Conservation (phyloP, 495 filamentous ascomycete genomes). For the Talaromyces nanjingensis region DNA sequence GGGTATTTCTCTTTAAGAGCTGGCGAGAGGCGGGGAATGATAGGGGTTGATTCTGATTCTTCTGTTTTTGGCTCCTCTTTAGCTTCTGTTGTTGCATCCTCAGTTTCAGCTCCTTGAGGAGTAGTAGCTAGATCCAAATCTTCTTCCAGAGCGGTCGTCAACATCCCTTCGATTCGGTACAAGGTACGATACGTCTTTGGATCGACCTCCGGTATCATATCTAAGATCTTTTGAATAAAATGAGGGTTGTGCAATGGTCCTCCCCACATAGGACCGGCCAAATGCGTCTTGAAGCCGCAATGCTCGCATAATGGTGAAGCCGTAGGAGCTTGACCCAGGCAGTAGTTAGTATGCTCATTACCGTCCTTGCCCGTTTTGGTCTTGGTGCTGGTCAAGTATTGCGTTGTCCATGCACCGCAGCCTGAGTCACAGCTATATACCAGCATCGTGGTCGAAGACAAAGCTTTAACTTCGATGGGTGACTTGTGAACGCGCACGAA, state of each 20-base stretch:
- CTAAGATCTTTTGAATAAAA: constrained; percentile 72
- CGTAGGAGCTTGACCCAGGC: constrained; percentile 60
- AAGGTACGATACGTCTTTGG: constrained; percentile 67
- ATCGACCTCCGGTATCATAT: constrained; percentile 54
- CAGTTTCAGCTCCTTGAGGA: neutral
- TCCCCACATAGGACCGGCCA: constrained; percentile 90
- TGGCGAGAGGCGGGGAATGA: constrained; percentile 41
- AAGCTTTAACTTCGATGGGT: constrained; percentile 78
- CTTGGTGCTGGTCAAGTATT: constrained; percentile 63
- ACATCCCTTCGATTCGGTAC: constrained; percentile 81
- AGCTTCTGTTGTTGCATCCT: neutral
- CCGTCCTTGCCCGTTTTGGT: constrained; percentile 60
- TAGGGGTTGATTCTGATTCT: constrained; percentile 24
- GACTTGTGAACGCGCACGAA: constrained; percentile 79
- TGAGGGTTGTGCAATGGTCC: constrained; percentile 77
- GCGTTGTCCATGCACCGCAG: constrained; percentile 80
- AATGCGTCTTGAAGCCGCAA: constrained; percentile 78
- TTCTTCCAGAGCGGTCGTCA: constrained; percentile 80
- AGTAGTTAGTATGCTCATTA: constrained; percentile 64
- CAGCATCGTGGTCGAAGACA: constrained; percentile 83
- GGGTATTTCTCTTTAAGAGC: constrained; percentile 61
- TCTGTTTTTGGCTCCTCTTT: constrained; percentile 14
- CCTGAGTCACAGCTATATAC: constrained; percentile 86
- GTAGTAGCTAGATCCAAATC: constrained; percentile 27
- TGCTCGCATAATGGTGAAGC: constrained; percentile 60